Percentiles rank a stretch among this genome's conserved stretches.
Conservation (phyloP, 148 eudicot genomes). For the Vaccinium corymbosum region DNA sequence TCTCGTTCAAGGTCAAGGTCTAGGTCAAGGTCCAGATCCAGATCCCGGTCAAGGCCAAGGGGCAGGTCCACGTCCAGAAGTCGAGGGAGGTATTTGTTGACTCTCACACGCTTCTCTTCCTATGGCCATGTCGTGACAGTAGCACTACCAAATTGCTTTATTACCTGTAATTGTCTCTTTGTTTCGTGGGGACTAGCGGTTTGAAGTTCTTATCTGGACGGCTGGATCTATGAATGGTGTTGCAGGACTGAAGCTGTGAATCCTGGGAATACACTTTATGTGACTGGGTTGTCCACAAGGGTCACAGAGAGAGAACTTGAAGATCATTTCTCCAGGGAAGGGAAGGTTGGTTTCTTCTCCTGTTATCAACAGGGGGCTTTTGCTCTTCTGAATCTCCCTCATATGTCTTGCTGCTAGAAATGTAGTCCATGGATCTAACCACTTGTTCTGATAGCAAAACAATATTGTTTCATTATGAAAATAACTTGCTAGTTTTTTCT, state of each 20-base stretch:
- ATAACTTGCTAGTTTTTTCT: background rate
- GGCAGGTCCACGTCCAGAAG: slow-evolving; percentile 59
- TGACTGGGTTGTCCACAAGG: slow-evolving; percentile 92
- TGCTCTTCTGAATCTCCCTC: background rate
- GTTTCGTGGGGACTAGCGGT: background rate
- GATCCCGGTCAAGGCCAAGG: slow-evolving; percentile 42
- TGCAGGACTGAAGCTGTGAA: slow-evolving; percentile 60
- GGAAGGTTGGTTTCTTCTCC: slow-evolving; percentile 53
- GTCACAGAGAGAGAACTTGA: slow-evolving; percentile 89
- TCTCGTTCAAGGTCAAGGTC: slow-evolving; percentile 56
- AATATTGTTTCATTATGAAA: slow-evolving; percentile 1
- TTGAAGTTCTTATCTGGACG: background rate
- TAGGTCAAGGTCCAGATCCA: slow-evolving; percentile 57
- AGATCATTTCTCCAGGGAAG: slow-evolving; percentile 81
- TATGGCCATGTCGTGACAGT: background rate
- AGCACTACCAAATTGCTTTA: background rate
- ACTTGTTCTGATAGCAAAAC: background rate
- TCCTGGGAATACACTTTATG: slow-evolving; percentile 86
- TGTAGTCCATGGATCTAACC: background rate
- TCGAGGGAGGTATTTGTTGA: slow-evolving; percentile 62
- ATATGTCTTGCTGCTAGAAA: background rate
- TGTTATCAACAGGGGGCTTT: background rate
- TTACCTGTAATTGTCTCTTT: background rate
- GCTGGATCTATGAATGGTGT: slow-evolving; percentile 5
- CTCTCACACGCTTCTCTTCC: background rate